Base-by-base conservation (phyloP, 371 early-diverging fungal species). In the Capillidium heterosporum region DNA sequence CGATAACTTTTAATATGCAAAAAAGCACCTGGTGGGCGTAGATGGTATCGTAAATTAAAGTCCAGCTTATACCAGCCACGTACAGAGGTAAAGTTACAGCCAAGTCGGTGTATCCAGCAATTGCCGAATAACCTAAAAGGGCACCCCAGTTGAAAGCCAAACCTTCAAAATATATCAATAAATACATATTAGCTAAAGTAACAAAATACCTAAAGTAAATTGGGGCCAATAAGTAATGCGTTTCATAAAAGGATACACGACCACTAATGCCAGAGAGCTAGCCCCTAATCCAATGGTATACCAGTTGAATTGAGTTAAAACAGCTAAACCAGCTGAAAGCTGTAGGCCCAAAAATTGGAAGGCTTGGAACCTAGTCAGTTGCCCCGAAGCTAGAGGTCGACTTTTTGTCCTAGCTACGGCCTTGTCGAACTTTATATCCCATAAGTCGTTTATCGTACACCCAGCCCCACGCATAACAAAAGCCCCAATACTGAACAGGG, bases 391-490 rank as follows among this genome's bases (percentile, higher is more conserved):
- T 40, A 96, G 67, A 1, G 97, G 97, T 44, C 95, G 68, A 1
- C 71, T 68, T 46, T 76, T 75, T 1, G 96, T 95, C 21, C 95
- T 67, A 61, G 82, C 89, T 0, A 76, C 82, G 68, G 76, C 78
- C 48, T 76, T 76, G 66, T 96, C 95, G 43, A 90, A 76, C 56
- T 89, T 78, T 31, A 77, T 66, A 65, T 96, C 95, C 95, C 94
- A 94, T 61, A 96, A 68, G 64, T 95, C 97, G 66, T 96, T 96
- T 59, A 96, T 85, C 0, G 91, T 91, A 69, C 97, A 96, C 23
- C 95, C 95, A 23, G 94, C 95, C 1, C 94, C 91, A 24, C 97
- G 79, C 93, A 96, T 93, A n/a, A 89, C 74, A 1, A 94, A 61
- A 3, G 91, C 85, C 17, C 95, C 97, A 1, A 78, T 67, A 21